These are phyloP conservation scores for Suhomyces xylopsoci DNA, from an alignment of 805 yeast species.

Conservation along the genomic window DNA sequence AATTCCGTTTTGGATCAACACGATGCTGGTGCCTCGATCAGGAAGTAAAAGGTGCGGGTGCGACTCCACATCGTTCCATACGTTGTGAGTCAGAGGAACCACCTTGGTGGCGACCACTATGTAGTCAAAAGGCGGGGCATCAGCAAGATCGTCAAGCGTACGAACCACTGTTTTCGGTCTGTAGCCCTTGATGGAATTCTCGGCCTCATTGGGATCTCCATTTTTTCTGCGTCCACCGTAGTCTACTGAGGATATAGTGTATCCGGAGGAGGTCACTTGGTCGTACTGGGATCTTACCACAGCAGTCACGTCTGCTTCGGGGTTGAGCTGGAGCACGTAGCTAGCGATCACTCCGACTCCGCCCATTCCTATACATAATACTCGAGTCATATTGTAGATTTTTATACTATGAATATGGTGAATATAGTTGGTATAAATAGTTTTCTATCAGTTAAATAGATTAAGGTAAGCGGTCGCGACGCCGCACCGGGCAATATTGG, in stretches of 20 bases:
- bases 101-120: slow-evolving; percentile 34
- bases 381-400: slow-evolving; percentile 16
- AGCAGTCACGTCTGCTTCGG: slow-evolving; percentile 27
- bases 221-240: slow-evolving; percentile 23
- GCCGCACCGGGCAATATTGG: not conserved
- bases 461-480: not conserved
- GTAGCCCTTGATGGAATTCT: slow-evolving; percentile 17
- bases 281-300: slow-evolving; percentile 33
- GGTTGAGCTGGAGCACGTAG: slow-evolving; percentile 34
- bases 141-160: slow-evolving; percentile 18
- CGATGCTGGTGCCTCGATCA: slow-evolving; percentile 14
- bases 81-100: slow-evolving; percentile 23
- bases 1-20: slow-evolving; percentile 26
- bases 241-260: slow-evolving; percentile 26
- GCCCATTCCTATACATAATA: slow-evolving; percentile 82
- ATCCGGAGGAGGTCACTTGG: slow-evolving; percentile 25
- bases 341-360: slow-evolving; percentile 85
- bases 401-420: too few species aligned
- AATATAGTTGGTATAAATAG: not conserved
- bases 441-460: not conserved
- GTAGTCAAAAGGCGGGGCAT: slow-evolving; percentile 27
- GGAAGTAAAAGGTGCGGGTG: slow-evolving; percentile 11
- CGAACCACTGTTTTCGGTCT: slow-evolving; percentile 27
- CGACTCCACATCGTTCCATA: slow-evolving; percentile 24
- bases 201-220: slow-evolving; percentile 13